These are phyloP conservation scores for Jimgerdemannia lactiflua DNA, from an alignment of 192 early-diverging fungal species.

Conservation along the genomic window DNA sequence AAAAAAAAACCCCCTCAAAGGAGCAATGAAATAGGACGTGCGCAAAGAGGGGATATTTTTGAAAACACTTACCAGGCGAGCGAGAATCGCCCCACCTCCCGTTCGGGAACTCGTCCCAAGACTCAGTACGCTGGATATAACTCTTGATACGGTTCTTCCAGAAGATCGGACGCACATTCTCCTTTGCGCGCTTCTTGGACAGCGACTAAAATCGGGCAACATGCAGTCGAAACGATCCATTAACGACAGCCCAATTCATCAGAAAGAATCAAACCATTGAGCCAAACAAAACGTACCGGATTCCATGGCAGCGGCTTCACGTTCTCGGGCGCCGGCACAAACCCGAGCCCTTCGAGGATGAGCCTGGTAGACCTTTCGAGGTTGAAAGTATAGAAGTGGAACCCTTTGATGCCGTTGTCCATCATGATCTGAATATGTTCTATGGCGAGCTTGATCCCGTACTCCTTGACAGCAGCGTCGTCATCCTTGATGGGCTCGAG, in stretches of 20 bases:
- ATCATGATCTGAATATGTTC: slow-evolving; percentile 52
- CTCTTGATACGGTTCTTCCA: slow-evolving; percentile 94
- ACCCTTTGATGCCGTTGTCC: slow-evolving; percentile 68
- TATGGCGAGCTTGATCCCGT: slow-evolving; percentile 82
- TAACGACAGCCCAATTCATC: neutral
- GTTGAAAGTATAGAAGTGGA: slow-evolving; percentile 98
- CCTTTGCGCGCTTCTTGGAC: slow-evolving; percentile 84
- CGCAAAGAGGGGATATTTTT: neutral
- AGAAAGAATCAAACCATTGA: neutral
- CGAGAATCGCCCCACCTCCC: slow-evolving; percentile 98
- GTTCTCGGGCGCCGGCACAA: slow-evolving; percentile 67
- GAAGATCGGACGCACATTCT: slow-evolving; percentile 97
- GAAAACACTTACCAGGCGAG: slow-evolving; percentile 53
- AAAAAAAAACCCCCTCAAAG: too few relatives aligned
- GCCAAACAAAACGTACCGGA: slow-evolving; percentile 20
- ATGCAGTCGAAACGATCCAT: too few relatives aligned
- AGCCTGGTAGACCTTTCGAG: slow-evolving; percentile 85
- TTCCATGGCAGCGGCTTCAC: slow-evolving; percentile 35
- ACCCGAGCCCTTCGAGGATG: slow-evolving; percentile 82
- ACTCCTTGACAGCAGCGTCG: slow-evolving; percentile 95
- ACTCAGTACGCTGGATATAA: slow-evolving; percentile 88
- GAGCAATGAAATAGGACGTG: too few relatives aligned
- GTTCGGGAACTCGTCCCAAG: slow-evolving; percentile 98
- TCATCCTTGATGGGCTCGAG: slow-evolving; percentile 99
- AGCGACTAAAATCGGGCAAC: slow-evolving; percentile 49